phyloP scores from a whole-genome alignment of 805 yeast species.

The Kuraishia cidri region DNA sequence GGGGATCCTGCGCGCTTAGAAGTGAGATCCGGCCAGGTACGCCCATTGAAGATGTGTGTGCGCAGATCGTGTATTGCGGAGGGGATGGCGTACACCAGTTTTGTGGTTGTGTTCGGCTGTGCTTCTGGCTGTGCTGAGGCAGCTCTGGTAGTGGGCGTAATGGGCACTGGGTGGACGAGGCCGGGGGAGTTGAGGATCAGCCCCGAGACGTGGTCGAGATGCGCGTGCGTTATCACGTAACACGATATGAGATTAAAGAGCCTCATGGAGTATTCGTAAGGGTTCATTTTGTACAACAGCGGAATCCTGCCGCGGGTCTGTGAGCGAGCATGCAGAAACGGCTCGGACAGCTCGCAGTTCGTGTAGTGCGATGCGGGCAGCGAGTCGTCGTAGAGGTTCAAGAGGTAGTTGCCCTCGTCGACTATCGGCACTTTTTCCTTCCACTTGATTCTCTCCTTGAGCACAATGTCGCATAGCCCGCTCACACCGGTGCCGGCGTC shows the following conservation, averaged over 20 bases:
- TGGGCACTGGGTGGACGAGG: constrained; percentile 13
- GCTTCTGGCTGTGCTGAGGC: background rate
- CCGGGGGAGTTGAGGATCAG: constrained; percentile 66
- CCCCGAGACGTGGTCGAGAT: constrained; percentile 71
- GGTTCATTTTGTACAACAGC: constrained; percentile 6
- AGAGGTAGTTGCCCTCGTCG: constrained; percentile 4
- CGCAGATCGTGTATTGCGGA: constrained; percentile 44
- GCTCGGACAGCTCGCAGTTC: constrained; percentile 13
- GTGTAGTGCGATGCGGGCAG: constrained; percentile 15
- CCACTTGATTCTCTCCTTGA: constrained; percentile 1
- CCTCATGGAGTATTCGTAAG: constrained; percentile 19
- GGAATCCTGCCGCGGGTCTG: background rate
- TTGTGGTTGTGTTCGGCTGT: constrained; percentile 18
- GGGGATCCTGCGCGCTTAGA: constrained; percentile 10
- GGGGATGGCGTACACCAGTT: constrained; percentile 42
- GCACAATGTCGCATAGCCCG: constrained; percentile 34
- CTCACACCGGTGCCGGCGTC: constrained; percentile 79
- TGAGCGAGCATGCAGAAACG: constrained; percentile 15
- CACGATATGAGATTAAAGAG: constrained; percentile 27
- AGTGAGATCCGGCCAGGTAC: constrained; percentile 72
- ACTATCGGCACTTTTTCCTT: background rate
- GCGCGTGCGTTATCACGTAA: constrained; percentile 71
- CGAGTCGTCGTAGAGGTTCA: constrained; percentile 23
- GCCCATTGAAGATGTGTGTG: constrained; percentile 58
- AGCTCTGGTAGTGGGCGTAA: constrained; percentile 7